A percentile compares a stretch with the other conserved stretches of the same genome.
Conservation (phyloP, 805 yeast genomes). For the Saturnispora saitoi region DNA sequence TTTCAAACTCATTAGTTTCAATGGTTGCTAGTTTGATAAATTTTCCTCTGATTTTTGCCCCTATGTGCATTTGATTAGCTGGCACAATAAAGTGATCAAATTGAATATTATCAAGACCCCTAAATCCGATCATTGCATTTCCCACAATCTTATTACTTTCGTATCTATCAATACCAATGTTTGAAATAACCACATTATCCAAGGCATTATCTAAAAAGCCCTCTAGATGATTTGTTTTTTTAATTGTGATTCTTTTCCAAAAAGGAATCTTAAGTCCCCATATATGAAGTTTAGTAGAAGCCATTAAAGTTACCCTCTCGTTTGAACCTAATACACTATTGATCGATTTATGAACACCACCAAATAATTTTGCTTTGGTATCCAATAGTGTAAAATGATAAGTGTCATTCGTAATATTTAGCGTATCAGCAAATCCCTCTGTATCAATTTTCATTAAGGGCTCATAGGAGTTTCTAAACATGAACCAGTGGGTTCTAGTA, state of each 20-base stretch:
- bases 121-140: neutral
- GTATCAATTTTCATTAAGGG: neutral
- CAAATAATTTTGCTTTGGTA: neutral
- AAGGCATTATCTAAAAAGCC: neutral
- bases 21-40: conserved; percentile 6
- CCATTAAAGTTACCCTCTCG: neutral
- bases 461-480: neutral
- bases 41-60: neutral
- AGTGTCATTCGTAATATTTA: neutral
- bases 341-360: neutral
- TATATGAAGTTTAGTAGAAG: neutral
- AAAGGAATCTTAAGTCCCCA: conserved; percentile 3
- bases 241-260: neutral
- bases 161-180: neutral
- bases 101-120: neutral
- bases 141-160: conserved; percentile 4
- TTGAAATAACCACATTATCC: neutral
- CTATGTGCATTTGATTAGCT: conserved; percentile 2
- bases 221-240: neutral
- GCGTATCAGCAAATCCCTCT: neutral
- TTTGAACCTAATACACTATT: conserved; percentile 1
- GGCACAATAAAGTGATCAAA: conserved; percentile 5
- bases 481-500: neutral
- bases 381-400: neutral
- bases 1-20: neutral